Percentiles rank a stretch among this genome's conserved stretches.
Conservation (phyloP, 768 basidiomycete genomes). For the Lactifluus piperatus region DNA sequence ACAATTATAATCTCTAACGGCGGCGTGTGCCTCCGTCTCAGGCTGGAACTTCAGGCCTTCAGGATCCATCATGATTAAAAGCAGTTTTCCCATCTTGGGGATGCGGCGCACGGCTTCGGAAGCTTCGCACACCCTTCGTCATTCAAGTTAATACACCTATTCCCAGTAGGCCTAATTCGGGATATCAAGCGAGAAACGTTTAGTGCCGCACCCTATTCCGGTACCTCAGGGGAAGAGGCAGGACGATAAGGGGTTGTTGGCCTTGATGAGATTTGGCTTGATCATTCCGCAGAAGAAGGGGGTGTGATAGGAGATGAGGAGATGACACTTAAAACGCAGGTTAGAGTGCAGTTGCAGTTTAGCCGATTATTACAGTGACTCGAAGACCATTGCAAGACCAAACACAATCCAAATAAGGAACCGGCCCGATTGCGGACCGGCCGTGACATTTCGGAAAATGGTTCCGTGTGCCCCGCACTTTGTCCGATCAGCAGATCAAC, state of each 20-base stretch:
- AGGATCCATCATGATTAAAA: constrained; percentile 1
- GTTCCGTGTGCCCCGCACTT: not conserved
- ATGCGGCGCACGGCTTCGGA: not conserved
- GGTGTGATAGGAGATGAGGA: not conserved
- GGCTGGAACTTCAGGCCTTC: too few relatives aligned
- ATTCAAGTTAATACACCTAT: not conserved
- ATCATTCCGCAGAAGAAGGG: not conserved
- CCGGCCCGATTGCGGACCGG: not conserved
- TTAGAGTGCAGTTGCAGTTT: too few relatives aligned
- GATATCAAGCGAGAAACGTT: constrained; percentile 1
- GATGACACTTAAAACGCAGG: too few relatives aligned
- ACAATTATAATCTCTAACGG: not conserved
- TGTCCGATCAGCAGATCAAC: not conserved
- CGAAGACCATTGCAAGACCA: too few relatives aligned
- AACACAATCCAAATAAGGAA: not conserved
- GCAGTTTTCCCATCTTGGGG: not conserved
- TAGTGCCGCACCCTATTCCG: not conserved
- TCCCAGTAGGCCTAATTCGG: not conserved
- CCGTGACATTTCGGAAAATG: not conserved
- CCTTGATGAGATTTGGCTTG: not conserved
- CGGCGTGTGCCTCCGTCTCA: not conserved
- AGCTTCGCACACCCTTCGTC: not conserved
- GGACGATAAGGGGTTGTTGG: not conserved
- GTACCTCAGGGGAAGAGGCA: not conserved
- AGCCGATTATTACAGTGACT: too few relatives aligned